Percentiles rank a stretch among this genome's conserved stretches.
Conservation (phyloP, 805 yeast species). For the Hanseniaspora lindneri region DNA sequence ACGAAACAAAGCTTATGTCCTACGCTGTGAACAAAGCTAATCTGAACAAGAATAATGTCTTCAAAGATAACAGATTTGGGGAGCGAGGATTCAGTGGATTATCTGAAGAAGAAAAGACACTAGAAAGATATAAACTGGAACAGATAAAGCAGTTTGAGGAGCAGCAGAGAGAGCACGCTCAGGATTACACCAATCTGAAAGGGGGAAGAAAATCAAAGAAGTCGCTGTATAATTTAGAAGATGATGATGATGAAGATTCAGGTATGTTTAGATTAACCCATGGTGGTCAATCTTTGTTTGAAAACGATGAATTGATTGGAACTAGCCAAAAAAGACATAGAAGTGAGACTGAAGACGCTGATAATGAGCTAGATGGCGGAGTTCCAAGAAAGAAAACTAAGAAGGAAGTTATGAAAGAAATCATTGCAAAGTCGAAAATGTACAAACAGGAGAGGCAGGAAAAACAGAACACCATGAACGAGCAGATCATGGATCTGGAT, state of each 20-base stretch:
- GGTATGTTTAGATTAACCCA: conserved; percentile 55
- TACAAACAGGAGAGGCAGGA: conserved; percentile 66
- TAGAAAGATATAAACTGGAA: conserved; percentile 67
- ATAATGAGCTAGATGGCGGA: conserved; percentile 26
- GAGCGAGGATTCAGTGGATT: conserved; percentile 52
- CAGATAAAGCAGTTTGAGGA: conserved; percentile 37
- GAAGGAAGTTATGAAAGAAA: conserved; percentile 76
- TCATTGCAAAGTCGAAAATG: conserved; percentile 70
- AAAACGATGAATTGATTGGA: conserved; percentile 40
- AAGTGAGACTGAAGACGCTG: conserved; percentile 34
- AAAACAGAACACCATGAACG: conserved; percentile 47
- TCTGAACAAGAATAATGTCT: conserved; percentile 64
- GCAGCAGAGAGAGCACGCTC: conserved; percentile 48
- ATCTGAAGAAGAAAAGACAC: conserved; percentile 86
- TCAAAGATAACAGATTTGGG: conserved; percentile 84
- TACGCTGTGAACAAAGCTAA: conserved; percentile 30
- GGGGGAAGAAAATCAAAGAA: conserved; percentile 28
- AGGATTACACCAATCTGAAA: conserved; percentile 2
- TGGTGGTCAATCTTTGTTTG: conserved; percentile 54
- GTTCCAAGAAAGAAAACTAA: conserved; percentile 60
- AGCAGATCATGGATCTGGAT: conserved; percentile 54
- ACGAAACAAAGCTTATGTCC: conserved; percentile 39
- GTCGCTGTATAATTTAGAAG: conserved; percentile 63
- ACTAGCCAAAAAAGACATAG: conserved; percentile 27
- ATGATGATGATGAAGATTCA: conserved; percentile 39